Conservation (phyloP, 371 early-diverging fungal genomes). For the Rhizopus microsporus region DNA sequence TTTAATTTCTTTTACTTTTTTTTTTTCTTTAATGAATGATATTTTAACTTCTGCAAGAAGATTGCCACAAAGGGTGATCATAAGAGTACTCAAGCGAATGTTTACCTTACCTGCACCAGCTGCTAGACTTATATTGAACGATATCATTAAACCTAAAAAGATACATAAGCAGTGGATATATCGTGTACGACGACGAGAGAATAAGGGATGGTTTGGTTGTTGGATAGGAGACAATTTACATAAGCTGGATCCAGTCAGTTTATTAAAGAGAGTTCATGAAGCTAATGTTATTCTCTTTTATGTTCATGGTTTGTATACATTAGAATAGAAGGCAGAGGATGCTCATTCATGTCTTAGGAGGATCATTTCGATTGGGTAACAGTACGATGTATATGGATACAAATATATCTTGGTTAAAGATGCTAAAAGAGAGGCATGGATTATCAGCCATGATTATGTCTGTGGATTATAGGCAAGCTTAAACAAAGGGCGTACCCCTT, state of each 20-base stretch:
- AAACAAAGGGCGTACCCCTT: background rate
- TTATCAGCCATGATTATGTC: conserved; percentile 47
- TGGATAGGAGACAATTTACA: conserved; percentile 45
- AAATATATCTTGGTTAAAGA: conserved; percentile 41
- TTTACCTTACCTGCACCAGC: conserved; percentile 42
- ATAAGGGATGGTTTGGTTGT: conserved; percentile 43
- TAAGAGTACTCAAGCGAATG: conserved; percentile 1
- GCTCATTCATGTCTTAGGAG: conserved; percentile 20
- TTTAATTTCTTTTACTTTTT: too few relatives aligned
- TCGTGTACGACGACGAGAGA: conserved; percentile 28
- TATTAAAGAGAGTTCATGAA: conserved; percentile 30
- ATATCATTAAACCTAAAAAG: conserved; percentile 39
- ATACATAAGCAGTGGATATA: conserved; percentile 47
- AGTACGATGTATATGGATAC: conserved; percentile 45
- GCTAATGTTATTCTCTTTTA: conserved; percentile 45
- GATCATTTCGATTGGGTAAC: conserved; percentile 43
- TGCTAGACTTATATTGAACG: conserved; percentile 41
- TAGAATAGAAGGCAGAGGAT: background rate
- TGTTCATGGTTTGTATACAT: conserved; percentile 37
- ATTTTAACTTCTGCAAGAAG: too few relatives aligned
- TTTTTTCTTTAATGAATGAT: too few relatives aligned
- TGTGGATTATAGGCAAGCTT: conserved; percentile 29
- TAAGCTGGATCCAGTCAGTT: conserved; percentile 19
- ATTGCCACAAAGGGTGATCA: too few relatives aligned
- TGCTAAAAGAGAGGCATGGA: conserved; percentile 35